Evolutionary conservation across 179 eudicot genomes (phyloP), one percentile per base, ranked within the genome.

Genomic region (Silene vulgaris): DNA sequence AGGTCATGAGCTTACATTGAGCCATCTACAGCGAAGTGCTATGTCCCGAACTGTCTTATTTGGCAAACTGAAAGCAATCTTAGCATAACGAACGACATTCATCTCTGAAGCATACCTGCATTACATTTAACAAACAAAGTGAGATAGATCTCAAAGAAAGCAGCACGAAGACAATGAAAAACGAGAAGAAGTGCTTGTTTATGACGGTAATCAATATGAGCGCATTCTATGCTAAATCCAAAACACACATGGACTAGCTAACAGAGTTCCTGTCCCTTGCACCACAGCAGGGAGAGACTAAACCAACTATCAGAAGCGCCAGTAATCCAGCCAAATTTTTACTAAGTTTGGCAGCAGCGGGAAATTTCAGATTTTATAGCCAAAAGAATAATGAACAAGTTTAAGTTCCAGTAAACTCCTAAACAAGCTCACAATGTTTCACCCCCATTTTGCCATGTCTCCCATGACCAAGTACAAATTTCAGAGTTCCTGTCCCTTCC

Each of bases 1-100:
- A 20, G 28, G 45, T 35, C 40, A 35, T 23, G 72, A 72, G 82
- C 93, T 87, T 87, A 93, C 99, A 62, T 75, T 85, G 89, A 92
- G 86, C 97, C 91, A 92, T 84, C 91, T 89, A 74, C 91, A 87
- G 67, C 98, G 91, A 74, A 94, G 76, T 73, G 97, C 98, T 78
- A 94, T 97, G 80, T 94, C 98, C 43, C 99, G 94, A 19, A 88
- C 92, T 11, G 99, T 95, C 89, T 95, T 95, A 73, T 85, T 84
- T 65, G 90, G 85, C 78, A 95, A 77, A 14, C 82, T 82, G 88
- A 83, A 81, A 65, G 99, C 91, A 76, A 95, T 89, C 87, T 87
- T 95, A 30, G 96, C 96, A 86, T 92, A 95, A 13, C 91, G 89
- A 45, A 82, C 72, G 40, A 92, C 67, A 63, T 70, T 76, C 63